These are phyloP conservation scores for Podospora comata DNA, from an alignment of 495 filamentous ascomycete species.

Conservation along the genomic window DNA sequence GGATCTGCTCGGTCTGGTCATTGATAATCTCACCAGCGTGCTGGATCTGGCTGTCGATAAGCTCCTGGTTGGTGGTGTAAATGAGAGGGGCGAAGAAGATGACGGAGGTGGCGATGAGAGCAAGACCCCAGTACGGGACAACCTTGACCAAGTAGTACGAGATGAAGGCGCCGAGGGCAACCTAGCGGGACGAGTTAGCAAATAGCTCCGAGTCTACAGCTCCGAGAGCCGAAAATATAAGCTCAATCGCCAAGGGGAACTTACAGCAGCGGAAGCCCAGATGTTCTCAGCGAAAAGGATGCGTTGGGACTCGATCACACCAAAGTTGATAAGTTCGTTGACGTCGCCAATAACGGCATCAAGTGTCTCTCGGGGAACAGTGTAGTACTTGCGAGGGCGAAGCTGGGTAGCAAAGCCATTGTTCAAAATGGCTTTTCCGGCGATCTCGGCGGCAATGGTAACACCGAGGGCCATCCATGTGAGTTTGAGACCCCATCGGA, in stretches of 20 bases:
- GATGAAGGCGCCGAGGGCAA: conserved; percentile 63
- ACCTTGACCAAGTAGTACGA: conserved; percentile 94
- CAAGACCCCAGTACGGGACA: conserved; percentile 88
- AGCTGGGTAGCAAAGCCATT: conserved; percentile 81
- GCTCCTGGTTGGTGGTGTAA: conserved; percentile 89
- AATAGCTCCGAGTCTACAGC: conserved; percentile 12
- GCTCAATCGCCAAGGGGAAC: conserved; percentile 32
- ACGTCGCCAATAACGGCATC: conserved; percentile 78
- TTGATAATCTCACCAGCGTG: conserved; percentile 68
- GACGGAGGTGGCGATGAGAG: conserved; percentile 69
- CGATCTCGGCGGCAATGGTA: conserved; percentile 72
- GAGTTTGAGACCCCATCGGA: conserved; percentile 85
- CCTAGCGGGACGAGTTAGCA: conserved; percentile 22
- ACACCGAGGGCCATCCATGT: conserved; percentile 62
- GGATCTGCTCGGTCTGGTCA: conserved; percentile 77
- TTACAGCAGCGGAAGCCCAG: conserved; percentile 72
- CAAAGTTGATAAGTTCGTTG: conserved; percentile 93
- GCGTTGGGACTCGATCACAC: conserved; percentile 93
- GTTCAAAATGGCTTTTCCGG: conserved; percentile 70
- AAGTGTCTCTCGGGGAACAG: conserved; percentile 77
- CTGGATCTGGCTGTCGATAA: conserved; percentile 82
- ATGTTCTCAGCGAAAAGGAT: conserved; percentile 94
- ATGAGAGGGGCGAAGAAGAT: conserved; percentile 83
- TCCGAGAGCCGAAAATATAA: conserved; percentile 10
- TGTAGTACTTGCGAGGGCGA: conserved; percentile 89